Conservation (phyloP, 129 eudicot genomes). For the Saussurea involucrata region DNA sequence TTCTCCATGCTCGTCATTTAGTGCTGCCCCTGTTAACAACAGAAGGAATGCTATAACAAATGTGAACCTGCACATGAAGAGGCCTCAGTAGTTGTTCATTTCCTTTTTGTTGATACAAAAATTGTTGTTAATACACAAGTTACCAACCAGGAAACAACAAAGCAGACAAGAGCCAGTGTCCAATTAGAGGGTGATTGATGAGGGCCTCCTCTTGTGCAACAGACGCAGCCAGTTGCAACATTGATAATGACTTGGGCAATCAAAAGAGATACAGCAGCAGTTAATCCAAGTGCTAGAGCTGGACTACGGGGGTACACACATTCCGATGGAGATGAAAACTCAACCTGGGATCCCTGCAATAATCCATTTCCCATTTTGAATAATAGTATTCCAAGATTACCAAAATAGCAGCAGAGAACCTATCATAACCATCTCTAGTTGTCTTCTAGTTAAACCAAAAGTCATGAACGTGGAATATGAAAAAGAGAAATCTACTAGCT, state of each 20-base stretch:
- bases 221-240: constrained; percentile 68
- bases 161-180: constrained; percentile 66
- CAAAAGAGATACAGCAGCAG: constrained; percentile 72
- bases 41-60: constrained; percentile 79
- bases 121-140: background rate
- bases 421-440: too few species aligned
- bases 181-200: constrained; percentile 47
- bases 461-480: too few species aligned
- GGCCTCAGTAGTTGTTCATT: background rate
- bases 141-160: constrained; percentile 57
- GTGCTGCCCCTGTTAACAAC: constrained; percentile 75
- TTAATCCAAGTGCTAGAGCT: constrained; percentile 69
- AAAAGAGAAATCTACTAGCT: too few species aligned
- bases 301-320: constrained; percentile 87
- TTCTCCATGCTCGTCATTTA: constrained; percentile 69
- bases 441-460: background rate
- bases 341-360: constrained; percentile 55
- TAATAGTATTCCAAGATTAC: too few species aligned
- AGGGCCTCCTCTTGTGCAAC: constrained; percentile 59
- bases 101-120: background rate
- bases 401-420: too few species aligned
- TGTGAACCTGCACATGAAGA: constrained; percentile 62
- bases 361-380: background rate
- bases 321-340: constrained; percentile 39
- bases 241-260: constrained; percentile 62